Conservation (phyloP, 1,284 basidiomycete species). For the Malassezia sp. region DNA sequence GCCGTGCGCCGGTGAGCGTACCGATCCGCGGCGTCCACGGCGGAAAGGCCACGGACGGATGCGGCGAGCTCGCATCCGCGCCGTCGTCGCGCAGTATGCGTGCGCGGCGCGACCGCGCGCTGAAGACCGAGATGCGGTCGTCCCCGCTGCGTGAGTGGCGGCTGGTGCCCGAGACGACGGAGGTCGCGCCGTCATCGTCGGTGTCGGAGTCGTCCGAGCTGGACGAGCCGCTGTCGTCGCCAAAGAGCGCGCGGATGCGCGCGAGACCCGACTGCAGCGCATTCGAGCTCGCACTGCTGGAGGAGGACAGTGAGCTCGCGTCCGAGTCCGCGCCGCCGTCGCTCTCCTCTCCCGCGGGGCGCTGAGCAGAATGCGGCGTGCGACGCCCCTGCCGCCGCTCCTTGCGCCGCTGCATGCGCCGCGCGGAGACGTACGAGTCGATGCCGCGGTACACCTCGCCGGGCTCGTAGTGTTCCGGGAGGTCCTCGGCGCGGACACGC, state of each 20-base stretch:
- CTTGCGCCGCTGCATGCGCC: conserved; percentile 21
- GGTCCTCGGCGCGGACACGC: conserved; percentile 32
- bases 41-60: not conserved
- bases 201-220: conserved; percentile 14
- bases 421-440: conserved; percentile 33
- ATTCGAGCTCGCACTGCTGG: conserved; percentile 21
- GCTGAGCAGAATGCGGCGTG: not conserved
- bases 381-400: conserved; percentile 11
- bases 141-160: not conserved
- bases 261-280: conserved; percentile 28
- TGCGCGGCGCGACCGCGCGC: conserved; percentile 6
- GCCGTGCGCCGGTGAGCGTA: conserved; percentile 3
- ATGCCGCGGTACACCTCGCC: conserved; percentile 40
- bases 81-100: conserved; percentile 2
- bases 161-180: not conserved
- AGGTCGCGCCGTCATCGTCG: conserved; percentile 16
- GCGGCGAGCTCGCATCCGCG: conserved; percentile 1
- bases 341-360: too few relatives aligned
- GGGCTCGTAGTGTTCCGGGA: conserved; percentile 32
- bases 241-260: conserved; percentile 40
- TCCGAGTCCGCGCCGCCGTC: conserved; percentile 16
- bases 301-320: conserved; percentile 14
- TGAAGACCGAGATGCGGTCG: not conserved
- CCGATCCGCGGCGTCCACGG: conserved; percentile 8
- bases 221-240: conserved; percentile 19